A percentile compares a stretch with the other conserved stretches of the same genome.
These are phyloP conservation scores for Talaromyces piceae DNA, from an alignment of 2,329 filamentous ascomycete species.

Conservation along the genomic window DNA sequence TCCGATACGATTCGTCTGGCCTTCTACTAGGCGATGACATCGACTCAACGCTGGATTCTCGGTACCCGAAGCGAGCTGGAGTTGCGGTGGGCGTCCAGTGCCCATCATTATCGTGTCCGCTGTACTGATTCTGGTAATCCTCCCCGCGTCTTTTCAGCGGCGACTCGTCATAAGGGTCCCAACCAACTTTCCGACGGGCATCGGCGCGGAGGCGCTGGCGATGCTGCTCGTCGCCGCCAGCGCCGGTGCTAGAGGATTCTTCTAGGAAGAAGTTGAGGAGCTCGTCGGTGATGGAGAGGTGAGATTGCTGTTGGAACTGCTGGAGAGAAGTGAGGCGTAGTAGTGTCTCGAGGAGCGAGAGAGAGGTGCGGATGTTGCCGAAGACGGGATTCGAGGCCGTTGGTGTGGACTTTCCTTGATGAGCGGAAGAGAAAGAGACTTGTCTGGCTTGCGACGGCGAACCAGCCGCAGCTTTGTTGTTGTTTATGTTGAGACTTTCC, in stretches of 20 bases:
- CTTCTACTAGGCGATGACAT: constrained; percentile 18
- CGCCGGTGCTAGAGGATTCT: constrained; percentile 59
- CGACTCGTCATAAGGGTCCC: constrained; percentile 65
- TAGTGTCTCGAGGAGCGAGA: constrained; percentile 82
- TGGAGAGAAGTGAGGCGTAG: constrained; percentile 79
- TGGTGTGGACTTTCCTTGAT: constrained; percentile 13
- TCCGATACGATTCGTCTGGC: constrained; percentile 18
- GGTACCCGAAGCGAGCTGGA: constrained; percentile 17
- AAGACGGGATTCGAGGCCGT: constrained; percentile 43
- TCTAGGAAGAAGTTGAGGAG: constrained; percentile 80
- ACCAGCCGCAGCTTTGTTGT: constrained; percentile 15
- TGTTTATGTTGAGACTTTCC: constrained; percentile 39
- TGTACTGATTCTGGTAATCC: constrained; percentile 51
- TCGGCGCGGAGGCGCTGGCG: constrained; percentile 54
- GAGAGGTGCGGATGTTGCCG: constrained; percentile 54
- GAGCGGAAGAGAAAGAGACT: constrained; percentile 19
- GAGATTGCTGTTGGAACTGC: constrained; percentile 83
- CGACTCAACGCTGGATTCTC: constrained; percentile 18
- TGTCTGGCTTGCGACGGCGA: constrained; percentile 5
- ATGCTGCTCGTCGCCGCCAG: constrained; percentile 54
- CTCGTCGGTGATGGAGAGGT: constrained; percentile 84
- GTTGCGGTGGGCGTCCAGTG: constrained; percentile 18
- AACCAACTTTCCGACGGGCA: constrained; percentile 56
- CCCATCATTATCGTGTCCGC: constrained; percentile 4
- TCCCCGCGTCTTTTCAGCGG: constrained; percentile 60